These are phyloP conservation scores for Parasitella parasitica DNA, from an alignment of 371 early-diverging fungal genomes.

Conservation along the genomic window DNA sequence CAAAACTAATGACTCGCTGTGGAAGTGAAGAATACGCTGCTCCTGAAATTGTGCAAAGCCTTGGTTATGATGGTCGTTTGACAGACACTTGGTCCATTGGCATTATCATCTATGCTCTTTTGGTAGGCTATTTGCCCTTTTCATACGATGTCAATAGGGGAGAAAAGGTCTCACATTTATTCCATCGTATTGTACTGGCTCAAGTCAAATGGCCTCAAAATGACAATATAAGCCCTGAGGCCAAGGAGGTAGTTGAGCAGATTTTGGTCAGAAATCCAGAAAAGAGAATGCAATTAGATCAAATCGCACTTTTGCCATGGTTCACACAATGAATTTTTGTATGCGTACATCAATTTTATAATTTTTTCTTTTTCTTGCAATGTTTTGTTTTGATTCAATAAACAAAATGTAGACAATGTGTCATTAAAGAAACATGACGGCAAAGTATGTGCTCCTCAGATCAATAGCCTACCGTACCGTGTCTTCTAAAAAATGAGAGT, in stretches of 20 bases:
- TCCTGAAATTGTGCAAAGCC: constrained; percentile 75
- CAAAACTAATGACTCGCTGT: constrained; percentile 56
- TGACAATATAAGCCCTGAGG: constrained; percentile 18
- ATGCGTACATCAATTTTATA: too few species aligned
- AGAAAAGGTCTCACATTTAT: constrained; percentile 27
- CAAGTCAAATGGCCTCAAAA: constrained; percentile 31
- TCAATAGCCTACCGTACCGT: too few species aligned
- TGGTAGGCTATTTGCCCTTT: constrained; percentile 54
- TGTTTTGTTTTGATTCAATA: too few species aligned
- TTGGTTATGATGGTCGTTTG: constrained; percentile 63
- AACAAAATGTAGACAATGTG: too few species aligned
- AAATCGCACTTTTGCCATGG: constrained; percentile 25
- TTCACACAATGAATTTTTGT: too few species aligned
- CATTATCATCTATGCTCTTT: constrained; percentile 65
- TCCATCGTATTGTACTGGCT: constrained; percentile 30
- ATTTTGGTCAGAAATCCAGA: constrained; percentile 32
- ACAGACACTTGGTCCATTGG: constrained; percentile 79
- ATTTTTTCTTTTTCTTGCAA: too few species aligned
- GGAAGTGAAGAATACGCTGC: constrained; percentile 83
- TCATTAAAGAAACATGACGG: too few species aligned
- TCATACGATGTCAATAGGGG: constrained; percentile 20
- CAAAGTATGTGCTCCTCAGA: too few species aligned
- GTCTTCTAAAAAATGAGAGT: too few species aligned
- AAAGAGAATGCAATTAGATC: constrained; percentile 15
- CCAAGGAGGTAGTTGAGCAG: constrained; percentile 30